These are phyloP conservation scores for Mycocentrospora acerina DNA, from an alignment of 2,329 filamentous ascomycete species.

Conservation along the genomic window DNA sequence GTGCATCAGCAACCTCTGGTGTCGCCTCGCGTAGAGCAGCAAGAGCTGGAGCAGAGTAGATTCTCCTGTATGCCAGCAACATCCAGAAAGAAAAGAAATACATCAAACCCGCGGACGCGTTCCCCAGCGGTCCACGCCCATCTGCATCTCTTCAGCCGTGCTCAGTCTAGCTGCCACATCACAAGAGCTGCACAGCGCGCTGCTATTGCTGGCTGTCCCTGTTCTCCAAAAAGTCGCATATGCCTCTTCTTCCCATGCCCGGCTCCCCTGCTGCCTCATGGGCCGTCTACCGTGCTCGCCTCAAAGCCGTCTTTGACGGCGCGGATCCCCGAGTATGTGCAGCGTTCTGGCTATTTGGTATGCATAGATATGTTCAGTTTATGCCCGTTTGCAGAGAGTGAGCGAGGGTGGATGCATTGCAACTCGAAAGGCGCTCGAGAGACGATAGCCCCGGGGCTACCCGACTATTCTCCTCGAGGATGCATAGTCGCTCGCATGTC, in stretches of 20 bases:
- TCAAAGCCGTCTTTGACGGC: conserved; percentile 64
- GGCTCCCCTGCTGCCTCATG: conserved; percentile 66
- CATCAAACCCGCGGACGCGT: too few species aligned
- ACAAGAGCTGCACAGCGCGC: not conserved
- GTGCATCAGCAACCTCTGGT: too few species aligned
- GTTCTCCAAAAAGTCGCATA: conserved; percentile 13
- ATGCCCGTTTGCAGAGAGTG: not conserved
- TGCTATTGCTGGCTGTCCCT: conserved; percentile 2
- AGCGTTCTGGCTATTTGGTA: conserved; percentile 95
- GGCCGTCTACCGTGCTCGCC: conserved; percentile 68
- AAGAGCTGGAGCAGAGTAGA: too few species aligned
- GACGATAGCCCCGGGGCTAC: too few species aligned
- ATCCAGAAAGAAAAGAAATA: too few species aligned
- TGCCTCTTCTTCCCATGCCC: conserved; percentile 55
- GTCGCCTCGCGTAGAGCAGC: too few species aligned
- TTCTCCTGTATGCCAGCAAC: too few species aligned
- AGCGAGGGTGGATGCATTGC: conserved; percentile 2
- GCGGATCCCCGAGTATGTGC: conserved; percentile 70
- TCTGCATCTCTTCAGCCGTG: too few species aligned
- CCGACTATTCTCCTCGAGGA: not conserved
- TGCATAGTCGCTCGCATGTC: not conserved
- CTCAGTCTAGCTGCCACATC: too few species aligned
- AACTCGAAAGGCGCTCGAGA: too few species aligned
- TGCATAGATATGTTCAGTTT: conserved; percentile 11
- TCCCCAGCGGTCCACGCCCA: too few species aligned